phyloP scores from a whole-genome alignment of 352 stramenopile species.

The Phytopythium mirpurense region DNA sequence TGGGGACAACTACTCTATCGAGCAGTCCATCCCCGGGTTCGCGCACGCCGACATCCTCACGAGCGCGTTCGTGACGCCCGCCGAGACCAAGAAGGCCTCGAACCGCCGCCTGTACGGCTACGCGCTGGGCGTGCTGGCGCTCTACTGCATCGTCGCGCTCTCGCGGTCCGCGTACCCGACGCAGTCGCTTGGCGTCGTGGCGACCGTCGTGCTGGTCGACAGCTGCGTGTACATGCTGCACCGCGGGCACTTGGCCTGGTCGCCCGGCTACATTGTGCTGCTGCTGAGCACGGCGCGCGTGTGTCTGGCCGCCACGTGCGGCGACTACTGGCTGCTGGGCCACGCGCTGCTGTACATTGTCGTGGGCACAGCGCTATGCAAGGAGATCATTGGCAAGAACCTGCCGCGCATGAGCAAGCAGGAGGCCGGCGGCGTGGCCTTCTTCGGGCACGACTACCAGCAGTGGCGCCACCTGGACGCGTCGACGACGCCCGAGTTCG shows the following conservation, averaged over 20 bases:
- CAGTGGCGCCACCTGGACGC: slow-evolving; percentile 64
- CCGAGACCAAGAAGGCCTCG: slow-evolving; percentile 31
- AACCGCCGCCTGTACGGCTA: slow-evolving; percentile 55
- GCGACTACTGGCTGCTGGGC: slow-evolving; percentile 76
- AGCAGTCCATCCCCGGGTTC: slow-evolving; percentile 71
- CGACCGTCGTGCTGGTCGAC: slow-evolving; percentile 71
- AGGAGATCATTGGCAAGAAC: slow-evolving; percentile 80
- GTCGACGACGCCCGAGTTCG: slow-evolving; percentile 78
- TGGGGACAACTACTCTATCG: slow-evolving; percentile 73
- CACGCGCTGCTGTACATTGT: slow-evolving; percentile 79
- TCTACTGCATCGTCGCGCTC: slow-evolving; percentile 60
- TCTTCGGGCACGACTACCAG: slow-evolving; percentile 75
- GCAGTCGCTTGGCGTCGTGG: slow-evolving; percentile 53
- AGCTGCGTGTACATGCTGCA: slow-evolving; percentile 69
- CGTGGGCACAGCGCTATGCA: slow-evolving; percentile 67
- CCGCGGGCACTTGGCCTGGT: slow-evolving; percentile 68
- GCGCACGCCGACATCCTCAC: slow-evolving; percentile 70
- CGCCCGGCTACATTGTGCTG: slow-evolving; percentile 77
- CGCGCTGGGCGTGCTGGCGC: slow-evolving; percentile 35
- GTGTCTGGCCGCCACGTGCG: slow-evolving; percentile 61
- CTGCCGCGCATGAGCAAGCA: slow-evolving; percentile 78
- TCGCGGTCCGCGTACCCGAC: slow-evolving; percentile 50
- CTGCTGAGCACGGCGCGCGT: slow-evolving; percentile 65
- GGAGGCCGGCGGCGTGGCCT: slow-evolving; percentile 75
- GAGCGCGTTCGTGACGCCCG: slow-evolving; percentile 68